phyloP scores from a whole-genome alignment of 2,329 filamentous ascomycete genomes.

The Sphaerulina vaccinii region DNA sequence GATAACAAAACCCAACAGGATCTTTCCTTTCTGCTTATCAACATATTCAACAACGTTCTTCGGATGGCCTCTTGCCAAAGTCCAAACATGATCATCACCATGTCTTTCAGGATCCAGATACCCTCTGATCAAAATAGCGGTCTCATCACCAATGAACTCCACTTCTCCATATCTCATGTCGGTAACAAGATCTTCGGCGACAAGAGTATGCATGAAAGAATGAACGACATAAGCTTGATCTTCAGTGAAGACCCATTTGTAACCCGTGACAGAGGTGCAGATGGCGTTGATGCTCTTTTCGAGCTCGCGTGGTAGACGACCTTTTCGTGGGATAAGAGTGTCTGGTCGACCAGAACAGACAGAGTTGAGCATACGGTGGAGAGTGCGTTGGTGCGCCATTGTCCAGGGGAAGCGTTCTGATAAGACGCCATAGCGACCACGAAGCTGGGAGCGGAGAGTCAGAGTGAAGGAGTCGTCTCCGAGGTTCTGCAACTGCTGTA shows the following conservation, averaged over 20 bases:
- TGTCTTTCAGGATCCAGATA: conserved; percentile 23
- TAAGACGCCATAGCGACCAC: conserved; percentile 38
- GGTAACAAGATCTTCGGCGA: conserved; percentile 22
- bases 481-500: not conserved
- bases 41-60: conserved; percentile 10
- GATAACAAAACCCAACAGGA: conserved; percentile 25
- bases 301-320: conserved; percentile 27
- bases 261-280: conserved; percentile 23
- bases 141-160: conserved; percentile 32
- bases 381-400: conserved; percentile 38
- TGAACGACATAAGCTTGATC: conserved; percentile 33
- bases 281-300: conserved; percentile 18
- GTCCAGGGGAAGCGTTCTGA: conserved; percentile 36
- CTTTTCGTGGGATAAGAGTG: conserved; percentile 32
- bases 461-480: conserved; percentile 18
- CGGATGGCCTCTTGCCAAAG: conserved; percentile 4
- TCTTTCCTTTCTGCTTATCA: conserved; percentile 8
- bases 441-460: conserved; percentile 30
- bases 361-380: conserved; percentile 40
- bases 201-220: conserved; percentile 35
- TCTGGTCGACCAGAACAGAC: conserved; percentile 27
- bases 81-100: conserved; percentile 23
- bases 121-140: conserved; percentile 27
- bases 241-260: conserved; percentile 27
- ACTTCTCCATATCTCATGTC: conserved; percentile 34